phyloP scores from a whole-genome alignment of 1,139 yeast genomes.

The Candida sanyaensis region DNA sequence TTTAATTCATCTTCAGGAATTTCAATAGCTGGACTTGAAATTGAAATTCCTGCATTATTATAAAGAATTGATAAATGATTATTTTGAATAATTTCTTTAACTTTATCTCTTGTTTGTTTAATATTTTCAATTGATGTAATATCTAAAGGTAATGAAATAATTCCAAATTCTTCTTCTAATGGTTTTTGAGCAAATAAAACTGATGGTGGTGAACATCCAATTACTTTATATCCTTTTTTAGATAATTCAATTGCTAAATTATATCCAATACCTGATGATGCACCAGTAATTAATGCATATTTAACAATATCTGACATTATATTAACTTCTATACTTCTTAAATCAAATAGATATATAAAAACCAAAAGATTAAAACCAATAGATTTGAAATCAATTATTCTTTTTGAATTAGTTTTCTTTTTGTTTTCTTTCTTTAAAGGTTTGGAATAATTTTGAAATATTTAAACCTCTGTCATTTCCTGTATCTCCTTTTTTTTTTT shows the following conservation, averaged over 20 bases:
- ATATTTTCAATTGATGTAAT: slow-evolving; percentile 32
- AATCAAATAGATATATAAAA: neutral
- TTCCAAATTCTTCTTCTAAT: slow-evolving; percentile 28
- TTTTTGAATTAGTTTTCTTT: too few species aligned
- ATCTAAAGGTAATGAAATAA: slow-evolving; percentile 34
- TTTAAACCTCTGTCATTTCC: too few species aligned
- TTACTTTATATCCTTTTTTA: slow-evolving; percentile 35
- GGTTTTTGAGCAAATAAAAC: slow-evolving; percentile 28
- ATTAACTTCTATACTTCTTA: too few species aligned
- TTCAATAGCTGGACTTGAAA: slow-evolving; percentile 36
- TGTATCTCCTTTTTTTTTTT: neutral
- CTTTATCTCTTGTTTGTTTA: slow-evolving; percentile 21
- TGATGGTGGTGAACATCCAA: slow-evolving; percentile 31
- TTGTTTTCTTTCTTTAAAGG: neutral
- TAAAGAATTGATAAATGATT: slow-evolving; percentile 33
- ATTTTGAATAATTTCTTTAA: slow-evolving; percentile 23
- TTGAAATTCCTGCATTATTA: slow-evolving; percentile 36
- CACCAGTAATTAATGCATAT: slow-evolving; percentile 40
- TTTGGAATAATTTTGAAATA: neutral
- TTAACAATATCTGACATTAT: slow-evolving; percentile 1
- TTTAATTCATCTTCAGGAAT: slow-evolving; percentile 26
- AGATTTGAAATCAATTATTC: neutral
- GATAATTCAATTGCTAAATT: slow-evolving; percentile 28
- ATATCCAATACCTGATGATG: slow-evolving; percentile 44
- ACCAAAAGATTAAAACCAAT: neutral